phyloP scores from a whole-genome alignment of 345 rosid species.

The Cardiospermum halicacabum region DNA sequence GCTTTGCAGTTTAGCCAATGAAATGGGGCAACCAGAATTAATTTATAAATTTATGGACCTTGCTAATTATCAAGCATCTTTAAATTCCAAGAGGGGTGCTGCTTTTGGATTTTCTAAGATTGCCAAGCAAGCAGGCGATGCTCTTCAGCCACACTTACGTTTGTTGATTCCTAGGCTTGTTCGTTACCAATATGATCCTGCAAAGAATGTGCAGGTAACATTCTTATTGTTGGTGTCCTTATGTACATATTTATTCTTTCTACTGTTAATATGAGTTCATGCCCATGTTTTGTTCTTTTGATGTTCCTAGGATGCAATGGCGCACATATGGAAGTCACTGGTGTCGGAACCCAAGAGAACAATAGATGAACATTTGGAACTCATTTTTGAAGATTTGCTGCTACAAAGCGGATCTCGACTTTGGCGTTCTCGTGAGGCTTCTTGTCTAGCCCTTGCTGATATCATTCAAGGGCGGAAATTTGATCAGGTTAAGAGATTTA shows the following conservation, averaged over 20 bases:
- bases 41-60: conserved; percentile 97
- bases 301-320: conserved; percentile 82
- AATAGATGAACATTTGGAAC: conserved; percentile 77
- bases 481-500: conserved; percentile 57
- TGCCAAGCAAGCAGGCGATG: conserved; percentile 99
- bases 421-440: conserved; percentile 97
- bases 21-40: conserved; percentile 98
- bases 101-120: conserved; percentile 97
- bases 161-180: conserved; percentile 84
- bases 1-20: conserved; percentile 93
- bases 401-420: conserved; percentile 85
- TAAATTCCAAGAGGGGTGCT: conserved; percentile 92
- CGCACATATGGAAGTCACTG: conserved; percentile 92
- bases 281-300: conserved; percentile 19
- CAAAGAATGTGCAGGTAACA: conserved; percentile 90
- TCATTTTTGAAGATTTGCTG: conserved; percentile 75
- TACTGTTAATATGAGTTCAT: neutral
- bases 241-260: neutral
- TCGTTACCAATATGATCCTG: conserved; percentile 96
- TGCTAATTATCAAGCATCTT: conserved; percentile 89
- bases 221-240: neutral
- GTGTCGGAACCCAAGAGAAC: conserved; percentile 77
- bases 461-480: conserved; percentile 88
- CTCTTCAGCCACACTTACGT: conserved; percentile 77
- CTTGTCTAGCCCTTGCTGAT: conserved; percentile 93